These are phyloP conservation scores for Bryopsis sp. DNA, from an alignment of 139 green algal genomes.

Conservation along the genomic window DNA sequence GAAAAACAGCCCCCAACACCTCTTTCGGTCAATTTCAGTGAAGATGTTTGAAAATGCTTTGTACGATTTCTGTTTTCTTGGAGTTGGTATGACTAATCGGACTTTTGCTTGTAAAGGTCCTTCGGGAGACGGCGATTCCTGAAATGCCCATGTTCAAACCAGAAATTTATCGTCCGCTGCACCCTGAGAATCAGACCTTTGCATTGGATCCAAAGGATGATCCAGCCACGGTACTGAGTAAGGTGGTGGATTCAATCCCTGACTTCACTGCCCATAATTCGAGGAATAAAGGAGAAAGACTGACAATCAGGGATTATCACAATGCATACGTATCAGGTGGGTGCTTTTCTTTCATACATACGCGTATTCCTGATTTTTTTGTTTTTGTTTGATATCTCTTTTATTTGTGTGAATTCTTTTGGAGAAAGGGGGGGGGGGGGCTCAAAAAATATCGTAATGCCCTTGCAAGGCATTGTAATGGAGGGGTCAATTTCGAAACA, in stretches of 20 bases:
- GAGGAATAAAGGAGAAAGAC: neutral
- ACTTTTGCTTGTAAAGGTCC: neutral
- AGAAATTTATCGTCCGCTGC: neutral
- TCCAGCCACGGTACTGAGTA: neutral
- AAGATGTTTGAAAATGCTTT: neutral
- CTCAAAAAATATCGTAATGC: too few species aligned
- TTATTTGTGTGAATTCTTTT: neutral
- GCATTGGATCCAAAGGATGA: neutral
- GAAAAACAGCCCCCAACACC: neutral
- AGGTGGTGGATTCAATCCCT: neutral
- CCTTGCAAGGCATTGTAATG: too few species aligned
- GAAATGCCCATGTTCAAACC: neutral
- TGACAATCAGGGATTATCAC: slow-evolving; percentile 26
- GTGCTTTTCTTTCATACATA: neutral
- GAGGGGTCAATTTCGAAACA: too few species aligned
- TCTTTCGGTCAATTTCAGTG: neutral
- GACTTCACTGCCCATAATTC: neutral
- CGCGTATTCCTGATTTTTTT: neutral
- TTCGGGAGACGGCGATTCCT: neutral
- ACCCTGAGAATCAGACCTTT: neutral
- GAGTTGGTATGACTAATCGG: neutral
- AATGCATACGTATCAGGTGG: slow-evolving; percentile 16
- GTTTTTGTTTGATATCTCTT: neutral
- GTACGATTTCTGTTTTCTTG: neutral
- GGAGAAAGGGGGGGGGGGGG: too few species aligned